Evolutionary conservation across 139 green algal genomes (phyloP), one percentile per base, ranked within the genome.

Genomic region (Tetradesmus obliquus): DNA sequence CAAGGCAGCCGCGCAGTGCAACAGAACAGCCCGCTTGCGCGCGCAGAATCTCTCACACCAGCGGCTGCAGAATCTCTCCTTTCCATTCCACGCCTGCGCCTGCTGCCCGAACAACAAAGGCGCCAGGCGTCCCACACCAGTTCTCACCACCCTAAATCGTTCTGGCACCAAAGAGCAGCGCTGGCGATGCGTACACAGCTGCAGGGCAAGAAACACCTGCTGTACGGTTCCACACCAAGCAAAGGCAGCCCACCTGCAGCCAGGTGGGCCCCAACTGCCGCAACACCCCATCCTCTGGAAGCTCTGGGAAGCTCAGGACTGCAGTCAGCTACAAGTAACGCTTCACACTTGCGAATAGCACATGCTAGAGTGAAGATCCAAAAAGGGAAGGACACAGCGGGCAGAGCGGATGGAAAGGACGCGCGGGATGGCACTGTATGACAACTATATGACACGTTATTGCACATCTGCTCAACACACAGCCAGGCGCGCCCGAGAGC

Each of bases 401-500:
- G 66, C 66, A 76, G 66, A 76, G 15, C 15, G 66, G 66, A 24
- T 76, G 66, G 66, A 24, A 71, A 76, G 66, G 66, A 76, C 66
- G 66, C 66, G 66, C 66, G 66, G 66, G 66, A 76, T 76, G 66
- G 66, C 66, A 76, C 66, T 76, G 66, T 76, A 24, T 45, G 32
- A 76, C 66, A 24, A 76, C 15, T 72, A 72, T 19, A 76, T 6
- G 66, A 76, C n/a, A 76, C 66, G 66, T 76, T 76, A 76, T 76
- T 76, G 66, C 66, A 76, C 66, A 76, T 76, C 66, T 76, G 66
- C 66, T 76, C 15, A 76, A 76, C 66, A 76, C 66, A 76, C 66
- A 76, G 66, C 66, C 66, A 76, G 66, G 66, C 15, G 17, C 66
- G n/a, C 66, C 66, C 8, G 15, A 3, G 12, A 13, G 66, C n/a